phyloP scores from a whole-genome alignment of 108 stramenopile species.

The Aurantiochytrium sp. region DNA sequence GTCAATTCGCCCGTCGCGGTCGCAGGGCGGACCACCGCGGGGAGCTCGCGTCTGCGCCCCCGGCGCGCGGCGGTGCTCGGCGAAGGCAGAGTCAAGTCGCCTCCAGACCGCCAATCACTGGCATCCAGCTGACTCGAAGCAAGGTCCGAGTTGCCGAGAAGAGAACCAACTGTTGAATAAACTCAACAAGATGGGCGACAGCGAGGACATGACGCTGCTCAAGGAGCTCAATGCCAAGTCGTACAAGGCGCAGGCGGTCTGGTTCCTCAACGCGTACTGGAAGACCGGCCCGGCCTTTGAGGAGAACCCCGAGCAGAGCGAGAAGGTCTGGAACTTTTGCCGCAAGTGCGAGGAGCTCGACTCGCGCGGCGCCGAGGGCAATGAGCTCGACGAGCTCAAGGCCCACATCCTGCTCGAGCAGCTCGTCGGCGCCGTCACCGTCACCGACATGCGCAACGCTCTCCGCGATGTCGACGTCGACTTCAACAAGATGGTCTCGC shows the following conservation, averaged over 20 bases:
- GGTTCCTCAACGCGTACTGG: conserved; percentile 43
- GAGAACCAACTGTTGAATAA: not conserved
- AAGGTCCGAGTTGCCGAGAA: no score
- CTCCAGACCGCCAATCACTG: no score
- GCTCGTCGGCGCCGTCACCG: conserved; percentile 30
- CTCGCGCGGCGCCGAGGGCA: not conserved
- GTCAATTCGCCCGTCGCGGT: no score
- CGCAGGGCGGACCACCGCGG: no score
- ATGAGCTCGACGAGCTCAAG: conserved; percentile 34
- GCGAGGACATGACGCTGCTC: not conserved
- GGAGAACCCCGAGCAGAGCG: not conserved
- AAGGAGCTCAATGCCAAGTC: not conserved
- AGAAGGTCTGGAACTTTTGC: conserved; percentile 24
- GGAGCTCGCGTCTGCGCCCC: no score
- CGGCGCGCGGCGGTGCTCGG: no score
- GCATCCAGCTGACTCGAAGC: no score
- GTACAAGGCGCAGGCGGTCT: conserved; percentile 37
- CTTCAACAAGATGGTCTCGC: conserved; percentile 35
- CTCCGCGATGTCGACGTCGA: conserved; percentile 39
- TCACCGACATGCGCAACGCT: conserved; percentile 34
- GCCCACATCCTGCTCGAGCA: conserved; percentile 34
- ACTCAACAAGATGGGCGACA: not conserved
- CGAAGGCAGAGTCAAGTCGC: no score
- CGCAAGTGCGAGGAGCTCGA: not conserved
- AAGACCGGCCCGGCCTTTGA: not conserved